Conservation (phyloP, 2,329 filamentous ascomycete genomes). For the Fusarium abutilonis region DNA sequence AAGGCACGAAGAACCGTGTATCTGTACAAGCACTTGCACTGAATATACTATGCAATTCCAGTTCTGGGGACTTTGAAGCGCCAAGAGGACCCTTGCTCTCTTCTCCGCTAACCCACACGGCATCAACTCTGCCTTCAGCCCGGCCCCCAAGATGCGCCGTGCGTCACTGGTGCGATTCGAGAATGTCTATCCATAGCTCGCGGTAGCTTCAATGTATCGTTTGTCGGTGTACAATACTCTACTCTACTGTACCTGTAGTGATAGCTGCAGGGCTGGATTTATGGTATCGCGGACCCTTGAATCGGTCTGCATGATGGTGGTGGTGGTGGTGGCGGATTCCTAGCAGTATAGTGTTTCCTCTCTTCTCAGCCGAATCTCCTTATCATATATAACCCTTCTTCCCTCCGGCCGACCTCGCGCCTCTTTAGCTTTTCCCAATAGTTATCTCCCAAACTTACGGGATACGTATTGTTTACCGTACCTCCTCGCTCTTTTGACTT, state of each 20-base stretch:
- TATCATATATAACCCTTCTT: constrained; percentile 29
- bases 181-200: constrained; percentile 25
- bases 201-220: constrained; percentile 19
- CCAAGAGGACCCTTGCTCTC: constrained; percentile 28
- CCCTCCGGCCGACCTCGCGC: constrained; percentile 21
- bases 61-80: constrained; percentile 18
- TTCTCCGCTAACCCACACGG: constrained; percentile 32
- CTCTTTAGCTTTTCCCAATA: not conserved
- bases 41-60: constrained; percentile 29
- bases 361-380: constrained; percentile 2
- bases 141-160: constrained; percentile 29
- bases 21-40: constrained; percentile 4
- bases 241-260: not conserved
- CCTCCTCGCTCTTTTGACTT: not conserved
- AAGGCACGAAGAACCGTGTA: constrained; percentile 4
- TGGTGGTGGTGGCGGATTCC: constrained; percentile 23
- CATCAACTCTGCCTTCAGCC: not conserved
- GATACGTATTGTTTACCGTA: constrained; percentile 7
- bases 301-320: constrained; percentile 13
- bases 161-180: constrained; percentile 30
- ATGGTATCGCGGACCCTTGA: constrained; percentile 13
- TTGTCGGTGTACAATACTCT: constrained; percentile 19
- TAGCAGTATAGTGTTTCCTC: constrained; percentile 17
- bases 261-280: constrained; percentile 17
- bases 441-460: constrained; percentile 2